A percentile compares a stretch with the other conserved stretches of the same genome.
phyloP scores from a whole-genome alignment of 345 rosid genomes.

The Populus euphratica region DNA sequence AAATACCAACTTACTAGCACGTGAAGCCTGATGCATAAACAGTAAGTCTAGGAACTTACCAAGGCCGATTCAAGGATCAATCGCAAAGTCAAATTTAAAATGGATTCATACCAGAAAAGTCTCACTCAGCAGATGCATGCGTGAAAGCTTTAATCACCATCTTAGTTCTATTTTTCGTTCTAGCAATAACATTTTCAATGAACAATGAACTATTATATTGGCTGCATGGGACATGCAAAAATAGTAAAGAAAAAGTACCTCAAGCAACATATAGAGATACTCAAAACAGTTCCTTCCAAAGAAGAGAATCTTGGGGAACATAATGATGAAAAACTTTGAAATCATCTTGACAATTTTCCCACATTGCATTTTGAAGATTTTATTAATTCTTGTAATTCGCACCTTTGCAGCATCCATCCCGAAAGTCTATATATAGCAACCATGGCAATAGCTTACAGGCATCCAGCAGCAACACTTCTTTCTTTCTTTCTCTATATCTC shows the following conservation, averaged over 20 bases:
- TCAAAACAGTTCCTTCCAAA: background rate
- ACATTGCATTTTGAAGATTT: background rate
- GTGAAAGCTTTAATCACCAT: background rate
- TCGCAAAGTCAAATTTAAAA: conserved; percentile 16
- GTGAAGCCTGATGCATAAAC: conserved; percentile 16
- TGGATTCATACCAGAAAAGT: conserved; percentile 36
- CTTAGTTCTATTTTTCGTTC: background rate
- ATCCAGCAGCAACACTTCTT: conserved; percentile 4
- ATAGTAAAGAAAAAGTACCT: background rate
- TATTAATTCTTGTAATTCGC: background rate
- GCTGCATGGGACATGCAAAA: conserved; percentile 53
- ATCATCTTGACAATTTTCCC: background rate
- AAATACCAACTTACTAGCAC: background rate
- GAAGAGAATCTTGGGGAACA: conserved; percentile 26
- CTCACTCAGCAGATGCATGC: conserved; percentile 19
- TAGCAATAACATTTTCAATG: background rate
- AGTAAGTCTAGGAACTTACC: conserved; percentile 12
- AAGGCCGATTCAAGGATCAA: conserved; percentile 6
- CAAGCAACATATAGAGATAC: conserved; percentile 5
- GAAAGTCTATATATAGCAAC: conserved; percentile 32
- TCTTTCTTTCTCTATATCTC: background rate
- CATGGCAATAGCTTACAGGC: conserved; percentile 6
- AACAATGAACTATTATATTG: background rate
- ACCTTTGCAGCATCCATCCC: background rate
- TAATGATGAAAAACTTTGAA: conserved; percentile 23